Evolutionary conservation across 1,284 basidiomycete species (phyloP).

Genomic region (Baeospora myosura): DNA sequence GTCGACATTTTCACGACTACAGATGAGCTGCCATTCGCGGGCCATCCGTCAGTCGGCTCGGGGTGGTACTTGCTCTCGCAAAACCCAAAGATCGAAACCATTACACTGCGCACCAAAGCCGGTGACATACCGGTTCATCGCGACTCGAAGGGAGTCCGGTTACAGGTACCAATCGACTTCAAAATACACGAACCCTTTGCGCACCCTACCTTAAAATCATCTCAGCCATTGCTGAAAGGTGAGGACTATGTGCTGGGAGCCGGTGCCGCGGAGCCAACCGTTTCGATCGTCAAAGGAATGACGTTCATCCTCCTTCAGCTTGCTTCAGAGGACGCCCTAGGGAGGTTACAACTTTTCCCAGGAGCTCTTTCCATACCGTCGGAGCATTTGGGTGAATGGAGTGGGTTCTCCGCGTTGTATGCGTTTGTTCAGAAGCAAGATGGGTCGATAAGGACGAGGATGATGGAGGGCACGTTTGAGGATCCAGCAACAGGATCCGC

Average conservation of each 20-base stretch:
- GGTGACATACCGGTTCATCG: constrained; percentile 31
- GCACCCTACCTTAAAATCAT: constrained; percentile 19
- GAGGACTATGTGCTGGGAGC: constrained; percentile 30
- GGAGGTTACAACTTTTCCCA: constrained; percentile 20
- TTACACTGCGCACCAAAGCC: constrained; percentile 32
- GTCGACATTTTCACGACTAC: constrained; percentile 36
- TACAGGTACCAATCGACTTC: constrained; percentile 34
- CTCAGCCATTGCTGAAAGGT: constrained; percentile 23
- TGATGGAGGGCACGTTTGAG: constrained; percentile 33
- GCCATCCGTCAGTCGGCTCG: constrained; percentile 36
- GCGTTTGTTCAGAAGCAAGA: constrained; percentile 22
- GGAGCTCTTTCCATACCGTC: constrained; percentile 17
- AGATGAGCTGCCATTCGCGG: constrained; percentile 37
- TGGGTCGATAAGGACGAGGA: constrained; percentile 26
- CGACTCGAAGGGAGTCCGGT: constrained; percentile 18
- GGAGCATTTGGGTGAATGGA: constrained; percentile 26
- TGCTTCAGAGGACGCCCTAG: constrained; percentile 29
- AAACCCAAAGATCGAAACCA: constrained; percentile 14
- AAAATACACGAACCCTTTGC: constrained; percentile 26
- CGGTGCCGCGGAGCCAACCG: constrained; percentile 27
- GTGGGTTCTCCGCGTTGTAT: constrained; percentile 23
- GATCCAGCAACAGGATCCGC: constrained; percentile 42
- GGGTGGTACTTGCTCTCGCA: constrained; percentile 31
- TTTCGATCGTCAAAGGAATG: constrained; percentile 40
- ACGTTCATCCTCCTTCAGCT: constrained; percentile 33